Evolutionary conservation across 2,329 filamentous ascomycete genomes (phyloP), one percentile per base, ranked within the genome.

Genomic region (Emydomyces testavorans): DNA sequence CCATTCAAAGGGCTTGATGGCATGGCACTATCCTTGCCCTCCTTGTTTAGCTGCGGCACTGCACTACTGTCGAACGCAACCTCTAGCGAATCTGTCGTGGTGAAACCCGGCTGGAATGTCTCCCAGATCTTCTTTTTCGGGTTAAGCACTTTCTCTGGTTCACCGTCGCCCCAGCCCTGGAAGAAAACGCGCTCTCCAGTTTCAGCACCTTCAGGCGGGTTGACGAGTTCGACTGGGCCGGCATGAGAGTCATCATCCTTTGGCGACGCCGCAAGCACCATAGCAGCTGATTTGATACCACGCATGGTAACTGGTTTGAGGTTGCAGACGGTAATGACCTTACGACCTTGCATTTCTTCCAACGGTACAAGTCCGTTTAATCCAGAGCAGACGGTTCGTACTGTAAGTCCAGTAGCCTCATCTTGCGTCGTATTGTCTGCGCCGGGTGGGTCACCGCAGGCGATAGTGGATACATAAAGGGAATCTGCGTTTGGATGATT

Each of bases 91-190:
- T 83, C 82, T 1, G 83, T 94, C 6, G 90, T 98, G 24, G 85
- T 94, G 71, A 96, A 96, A 0, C 90, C 92, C 1, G 89, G 88
- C 75, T 96, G 90, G 70, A 94, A 86, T 7, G 77, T 86, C 75
- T 98, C 92, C 89, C 90, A 96, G 52, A 96, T 74, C 81, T 96
- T 96, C 81, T 96, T 98, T 82, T 98, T 98, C 50, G 92, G 92
- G 76, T 96, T 98, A 50, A 98, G 76, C 44, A 90, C 79, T 53
- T 82, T 83, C 76, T 98, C 92, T 0, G 92, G 88, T 73, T 94
- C 85, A 51, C 87, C 89, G 66, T 86, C 76, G 39, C 56, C 60
- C 82, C 86, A 98, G 40, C 92, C 92, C 64, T 96, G 85, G 63
- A 98, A 98, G 75, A 76, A 89, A 44, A 96, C 85, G 11, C 85